Evolutionary conservation across 2,329 filamentous ascomycete genomes (phyloP), one percentile per base, ranked within the genome.

Genomic region (Colletotrichum euphorbiae): DNA sequence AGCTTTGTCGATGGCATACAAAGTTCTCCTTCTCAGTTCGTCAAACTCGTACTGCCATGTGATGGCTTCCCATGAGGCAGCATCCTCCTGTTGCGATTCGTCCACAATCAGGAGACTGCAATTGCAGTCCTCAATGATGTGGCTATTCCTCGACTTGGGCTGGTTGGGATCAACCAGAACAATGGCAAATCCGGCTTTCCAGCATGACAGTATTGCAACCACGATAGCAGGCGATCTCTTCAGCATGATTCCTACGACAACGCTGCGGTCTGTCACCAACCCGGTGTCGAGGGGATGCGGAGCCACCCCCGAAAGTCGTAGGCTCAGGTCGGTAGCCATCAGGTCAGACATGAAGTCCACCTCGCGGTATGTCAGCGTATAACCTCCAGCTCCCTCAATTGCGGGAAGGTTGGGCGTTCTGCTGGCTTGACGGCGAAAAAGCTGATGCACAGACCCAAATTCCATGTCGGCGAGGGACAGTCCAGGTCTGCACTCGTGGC

Each of bases 121-220:
- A 55, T 42, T 42, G 52, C 19, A 55, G 33, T 55, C 17, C 52
- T 55, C 4, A 55, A 55, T 42, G 52, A 40, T 55, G 31, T 55
- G 52, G 19, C 17, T n/a, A 13, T 55, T 55, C 52, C 52, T 55
- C 15, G 52, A 19, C 3, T 5, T 55, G 33, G 52, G 36, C 52
- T 55, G 52, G 17, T n/a, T 19, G n/a, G 52, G 52, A 55, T 55
- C 52, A 55, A 55, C 12, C 17, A 42, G 52, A 55, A 55, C 31
- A 55, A 42, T 31, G 33, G 52, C 33, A 55, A 55, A 55, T 42
- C 52, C 52, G 40, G 52, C 52, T 55, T 55, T 55, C 52, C 52
- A 55, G 36, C 52, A 55, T 42, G 52, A 21, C 33, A 55, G 40
- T 21, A 55, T 17, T 42, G 33, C 52, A 55, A 17, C 52, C 52